Conservation (phyloP, 306 rosid genomes). For the Trifolium subterraneum region DNA sequence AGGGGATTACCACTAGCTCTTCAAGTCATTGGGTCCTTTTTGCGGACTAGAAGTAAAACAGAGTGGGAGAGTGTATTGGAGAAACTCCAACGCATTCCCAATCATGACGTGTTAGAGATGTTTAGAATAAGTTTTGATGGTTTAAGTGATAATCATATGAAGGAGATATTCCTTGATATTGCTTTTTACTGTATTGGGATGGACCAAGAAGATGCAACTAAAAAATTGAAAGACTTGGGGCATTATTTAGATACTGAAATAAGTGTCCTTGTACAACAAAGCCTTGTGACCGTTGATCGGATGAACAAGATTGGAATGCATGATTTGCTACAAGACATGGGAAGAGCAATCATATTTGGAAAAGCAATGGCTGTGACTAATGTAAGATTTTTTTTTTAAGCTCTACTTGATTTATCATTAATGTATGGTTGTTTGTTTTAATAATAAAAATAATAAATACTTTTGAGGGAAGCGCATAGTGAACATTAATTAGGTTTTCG, state of each 20-base stretch:
- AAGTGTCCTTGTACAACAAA: background rate
- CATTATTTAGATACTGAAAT: slow-evolving; percentile 11
- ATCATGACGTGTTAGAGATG: slow-evolving; percentile 2
- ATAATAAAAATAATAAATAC: too few species aligned
- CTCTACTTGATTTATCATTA: too few species aligned
- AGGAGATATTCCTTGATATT: background rate
- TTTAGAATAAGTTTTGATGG: slow-evolving; percentile 36
- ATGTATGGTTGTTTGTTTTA: too few species aligned
- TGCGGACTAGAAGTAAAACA: background rate
- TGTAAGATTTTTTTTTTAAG: too few species aligned
- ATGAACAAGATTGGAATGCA: background rate
- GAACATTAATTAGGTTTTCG: too few species aligned
- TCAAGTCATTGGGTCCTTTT: slow-evolving; percentile 3
- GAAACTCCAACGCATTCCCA: background rate
- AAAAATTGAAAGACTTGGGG: slow-evolving; percentile 16
- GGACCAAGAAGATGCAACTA: background rate
- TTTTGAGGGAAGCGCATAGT: too few species aligned
- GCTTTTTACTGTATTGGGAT: slow-evolving; percentile 37
- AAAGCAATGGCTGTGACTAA: background rate
- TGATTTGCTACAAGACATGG: slow-evolving; percentile 29
- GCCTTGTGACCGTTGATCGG: background rate
- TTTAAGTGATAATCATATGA: too few species aligned
- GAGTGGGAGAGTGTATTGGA: background rate
- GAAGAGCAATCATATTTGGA: background rate
- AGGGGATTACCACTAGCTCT: background rate